Evolutionary conservation across 768 basidiomycete species (phyloP).

Genomic region (Russula griseocarnosa): DNA sequence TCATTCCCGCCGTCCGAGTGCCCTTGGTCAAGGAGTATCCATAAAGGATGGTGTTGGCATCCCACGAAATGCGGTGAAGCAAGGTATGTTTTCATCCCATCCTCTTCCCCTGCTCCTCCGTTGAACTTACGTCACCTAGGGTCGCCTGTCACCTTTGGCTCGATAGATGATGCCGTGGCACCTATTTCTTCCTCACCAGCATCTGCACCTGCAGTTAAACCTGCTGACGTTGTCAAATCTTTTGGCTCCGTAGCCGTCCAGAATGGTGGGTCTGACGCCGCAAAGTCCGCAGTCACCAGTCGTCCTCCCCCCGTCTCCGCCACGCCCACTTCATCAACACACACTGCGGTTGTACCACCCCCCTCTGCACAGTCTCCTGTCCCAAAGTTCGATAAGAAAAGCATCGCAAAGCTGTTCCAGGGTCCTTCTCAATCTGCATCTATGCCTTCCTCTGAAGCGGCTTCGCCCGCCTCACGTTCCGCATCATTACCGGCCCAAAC

Average conservation of each 20-base stretch:
- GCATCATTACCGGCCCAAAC: slow-evolving; percentile 48
- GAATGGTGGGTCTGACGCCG: slow-evolving; percentile 37
- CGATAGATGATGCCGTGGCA: slow-evolving; percentile 75
- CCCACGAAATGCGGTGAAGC: slow-evolving; percentile 62
- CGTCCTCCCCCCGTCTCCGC: slow-evolving; percentile 32
- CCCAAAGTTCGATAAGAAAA: slow-evolving; percentile 43
- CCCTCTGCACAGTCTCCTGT: slow-evolving; percentile 27
- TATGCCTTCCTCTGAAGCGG: slow-evolving; percentile 29
- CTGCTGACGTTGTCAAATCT: slow-evolving; percentile 64
- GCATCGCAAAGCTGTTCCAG: slow-evolving; percentile 62
- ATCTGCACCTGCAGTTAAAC: slow-evolving; percentile 55
- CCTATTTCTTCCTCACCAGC: slow-evolving; percentile 83
- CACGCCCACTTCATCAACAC: slow-evolving; percentile 33
- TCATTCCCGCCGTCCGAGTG: slow-evolving; percentile 77
- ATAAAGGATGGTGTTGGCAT: slow-evolving; percentile 79
- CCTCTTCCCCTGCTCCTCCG: slow-evolving; percentile 4
- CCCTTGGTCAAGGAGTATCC: slow-evolving; percentile 63
- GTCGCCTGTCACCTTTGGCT: slow-evolving; percentile 80
- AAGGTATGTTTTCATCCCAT: slow-evolving; percentile 41
- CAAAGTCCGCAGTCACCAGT: slow-evolving; percentile 24
- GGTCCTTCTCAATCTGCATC: slow-evolving; percentile 34
- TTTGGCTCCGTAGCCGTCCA: slow-evolving; percentile 69
- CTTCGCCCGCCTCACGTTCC: slow-evolving; percentile 47
- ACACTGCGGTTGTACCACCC: slow-evolving; percentile 27
- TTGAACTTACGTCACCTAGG: slow-evolving; percentile 37